Conservation (phyloP, 2,329 filamentous ascomycete genomes). For the Hortaea werneckii region DNA sequence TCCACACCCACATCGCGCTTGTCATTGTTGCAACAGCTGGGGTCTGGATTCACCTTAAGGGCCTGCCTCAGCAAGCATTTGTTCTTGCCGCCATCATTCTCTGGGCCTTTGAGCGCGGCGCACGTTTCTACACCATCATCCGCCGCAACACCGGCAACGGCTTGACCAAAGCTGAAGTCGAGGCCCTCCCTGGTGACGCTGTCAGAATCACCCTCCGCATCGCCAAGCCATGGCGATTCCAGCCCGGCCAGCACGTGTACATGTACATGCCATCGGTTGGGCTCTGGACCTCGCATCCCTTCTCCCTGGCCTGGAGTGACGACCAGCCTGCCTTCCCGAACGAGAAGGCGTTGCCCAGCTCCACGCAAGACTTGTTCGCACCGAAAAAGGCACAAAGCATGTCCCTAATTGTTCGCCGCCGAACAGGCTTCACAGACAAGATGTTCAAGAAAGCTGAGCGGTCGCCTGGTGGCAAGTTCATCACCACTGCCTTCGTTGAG, state of each 20-base stretch:
- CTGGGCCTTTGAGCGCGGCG: conserved; percentile 55
- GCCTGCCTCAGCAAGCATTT: conserved; percentile 48
- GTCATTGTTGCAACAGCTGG: conserved; percentile 51
- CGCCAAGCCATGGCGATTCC: conserved; percentile 66
- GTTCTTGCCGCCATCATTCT: conserved; percentile 54
- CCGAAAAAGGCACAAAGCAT: conserved; percentile 46
- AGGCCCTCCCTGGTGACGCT: conserved; percentile 67
- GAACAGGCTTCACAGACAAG: conserved; percentile 77
- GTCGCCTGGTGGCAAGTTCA: conserved; percentile 44
- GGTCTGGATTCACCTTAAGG: conserved; percentile 55
- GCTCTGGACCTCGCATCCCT: conserved; percentile 66
- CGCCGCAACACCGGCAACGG: conserved; percentile 58
- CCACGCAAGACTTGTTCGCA: conserved; percentile 41
- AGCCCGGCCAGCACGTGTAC: conserved; percentile 68
- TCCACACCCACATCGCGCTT: conserved; percentile 58
- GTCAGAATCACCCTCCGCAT: conserved; percentile 63
- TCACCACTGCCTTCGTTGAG: conserved; percentile 66
- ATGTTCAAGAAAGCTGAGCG: conserved; percentile 61
- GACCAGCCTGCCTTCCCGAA: conserved; percentile 35
- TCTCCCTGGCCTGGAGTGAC: conserved; percentile 69
- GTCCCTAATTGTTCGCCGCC: conserved; percentile 76
- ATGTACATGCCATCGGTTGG: conserved; percentile 66
- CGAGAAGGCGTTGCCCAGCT: conserved; percentile 40
- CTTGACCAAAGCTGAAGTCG: conserved; percentile 58
- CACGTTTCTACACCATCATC: conserved; percentile 50